These are phyloP conservation scores for Melanomma pulvis-pyrius DNA, from an alignment of 495 filamentous ascomycete genomes.

Conservation along the genomic window DNA sequence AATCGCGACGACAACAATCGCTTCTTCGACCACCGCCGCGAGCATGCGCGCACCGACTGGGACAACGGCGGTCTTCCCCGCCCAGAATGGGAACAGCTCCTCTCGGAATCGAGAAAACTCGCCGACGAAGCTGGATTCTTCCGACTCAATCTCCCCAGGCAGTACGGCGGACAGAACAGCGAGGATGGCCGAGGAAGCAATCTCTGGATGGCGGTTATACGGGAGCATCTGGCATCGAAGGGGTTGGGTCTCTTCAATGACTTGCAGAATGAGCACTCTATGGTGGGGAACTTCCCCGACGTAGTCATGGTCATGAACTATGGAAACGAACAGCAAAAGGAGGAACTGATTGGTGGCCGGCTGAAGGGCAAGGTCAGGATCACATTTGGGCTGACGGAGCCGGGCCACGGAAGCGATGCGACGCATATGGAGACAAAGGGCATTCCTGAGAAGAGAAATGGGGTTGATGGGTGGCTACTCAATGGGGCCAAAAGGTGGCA, in stretches of 20 bases:
- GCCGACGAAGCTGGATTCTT: slow-evolving; percentile 61
- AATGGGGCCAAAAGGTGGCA: slow-evolving; percentile 65
- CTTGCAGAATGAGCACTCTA: slow-evolving; percentile 61
- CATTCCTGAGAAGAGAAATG: slow-evolving; percentile 39
- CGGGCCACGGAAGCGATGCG: slow-evolving; percentile 62
- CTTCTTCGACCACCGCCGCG: slow-evolving; percentile 65
- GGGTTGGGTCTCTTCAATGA: slow-evolving; percentile 64
- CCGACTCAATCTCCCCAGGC: slow-evolving; percentile 56
- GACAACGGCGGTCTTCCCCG: slow-evolving; percentile 56
- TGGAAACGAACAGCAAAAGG: slow-evolving; percentile 54
- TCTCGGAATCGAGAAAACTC: slow-evolving; percentile 48
- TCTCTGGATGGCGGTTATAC: slow-evolving; percentile 63
- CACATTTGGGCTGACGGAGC: slow-evolving; percentile 64
- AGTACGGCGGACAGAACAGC: slow-evolving; percentile 58
- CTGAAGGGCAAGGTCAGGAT: slow-evolving; percentile 54
- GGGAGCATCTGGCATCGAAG: slow-evolving; percentile 59
- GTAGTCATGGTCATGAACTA: slow-evolving; percentile 61
- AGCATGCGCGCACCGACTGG: slow-evolving; percentile 60
- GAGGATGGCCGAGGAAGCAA: slow-evolving; percentile 47
- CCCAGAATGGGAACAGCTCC: slow-evolving; percentile 58
- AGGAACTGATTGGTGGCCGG: slow-evolving; percentile 53
- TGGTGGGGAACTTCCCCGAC: slow-evolving; percentile 63
- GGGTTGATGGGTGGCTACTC: slow-evolving; percentile 53
- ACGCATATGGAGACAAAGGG: slow-evolving; percentile 61
- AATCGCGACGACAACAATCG: slow-evolving; percentile 56